Evolutionary conservation across 139 green algal species (phyloP).

Genomic region (Chlamydomonas eustigma): DNA sequence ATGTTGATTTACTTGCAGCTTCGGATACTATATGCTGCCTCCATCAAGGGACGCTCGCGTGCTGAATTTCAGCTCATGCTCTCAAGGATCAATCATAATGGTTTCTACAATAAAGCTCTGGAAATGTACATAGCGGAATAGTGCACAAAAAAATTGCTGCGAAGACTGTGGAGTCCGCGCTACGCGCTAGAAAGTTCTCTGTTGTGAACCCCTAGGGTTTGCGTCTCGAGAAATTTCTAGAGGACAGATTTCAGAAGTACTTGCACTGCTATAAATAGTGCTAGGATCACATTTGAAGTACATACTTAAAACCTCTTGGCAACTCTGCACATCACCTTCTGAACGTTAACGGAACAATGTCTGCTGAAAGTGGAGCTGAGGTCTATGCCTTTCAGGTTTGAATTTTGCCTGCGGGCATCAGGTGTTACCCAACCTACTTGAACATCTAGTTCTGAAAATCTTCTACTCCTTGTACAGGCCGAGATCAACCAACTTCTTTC

Average conservation of each 20-base stretch:
- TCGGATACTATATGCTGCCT: conserved; percentile 9
- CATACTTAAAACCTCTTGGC: too few relatives aligned
- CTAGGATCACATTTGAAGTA: too few relatives aligned
- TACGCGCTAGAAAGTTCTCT: too few relatives aligned
- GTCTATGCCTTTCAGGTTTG: conserved; percentile 17
- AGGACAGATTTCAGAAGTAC: too few relatives aligned
- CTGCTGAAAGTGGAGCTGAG: background rate
- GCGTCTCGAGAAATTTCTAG: too few relatives aligned
- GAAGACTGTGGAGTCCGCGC: too few relatives aligned
- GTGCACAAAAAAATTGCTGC: too few relatives aligned
- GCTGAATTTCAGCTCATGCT: conserved; percentile 10
- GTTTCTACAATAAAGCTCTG: conserved; percentile 1
- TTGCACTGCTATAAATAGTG: too few relatives aligned
- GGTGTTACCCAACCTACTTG: background rate
- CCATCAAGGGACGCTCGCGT: conserved; percentile 6
- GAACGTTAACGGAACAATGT: too few relatives aligned
- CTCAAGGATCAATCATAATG: conserved; percentile 9
- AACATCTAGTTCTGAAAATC: conserved; percentile 20
- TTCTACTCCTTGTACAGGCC: conserved; percentile 84
- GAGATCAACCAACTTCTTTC: conserved; percentile 99
- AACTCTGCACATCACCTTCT: too few relatives aligned
- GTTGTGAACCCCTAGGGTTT: too few relatives aligned
- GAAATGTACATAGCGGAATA: background rate
- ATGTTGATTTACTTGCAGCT: too few relatives aligned
- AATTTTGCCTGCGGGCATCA: background rate